phyloP scores from a whole-genome alignment of 805 yeast genomes.

The Spathaspora arborariae region DNA sequence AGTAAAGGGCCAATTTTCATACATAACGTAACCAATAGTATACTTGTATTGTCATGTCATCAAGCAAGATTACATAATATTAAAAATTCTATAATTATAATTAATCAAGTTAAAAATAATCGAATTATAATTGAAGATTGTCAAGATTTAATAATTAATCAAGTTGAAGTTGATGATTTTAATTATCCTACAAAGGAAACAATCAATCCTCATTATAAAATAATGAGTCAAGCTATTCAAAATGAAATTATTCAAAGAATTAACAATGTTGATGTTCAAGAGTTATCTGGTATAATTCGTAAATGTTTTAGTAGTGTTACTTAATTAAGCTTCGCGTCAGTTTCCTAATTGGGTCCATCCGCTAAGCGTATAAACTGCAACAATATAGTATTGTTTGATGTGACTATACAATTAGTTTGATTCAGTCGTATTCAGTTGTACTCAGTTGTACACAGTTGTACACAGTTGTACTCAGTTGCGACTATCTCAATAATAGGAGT shows the following conservation, averaged over 20 bases:
- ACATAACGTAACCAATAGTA: conserved; percentile 16
- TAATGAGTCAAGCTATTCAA: not conserved
- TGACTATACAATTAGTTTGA: too few relatives aligned
- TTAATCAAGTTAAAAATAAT: conserved; percentile 17
- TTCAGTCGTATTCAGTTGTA: too few relatives aligned
- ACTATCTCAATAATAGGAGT: too few relatives aligned
- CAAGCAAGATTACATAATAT: conserved; percentile 27
- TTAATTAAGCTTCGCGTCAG: too few relatives aligned
- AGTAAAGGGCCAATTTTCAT: conserved; percentile 30
- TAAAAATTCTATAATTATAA: conserved; percentile 12
- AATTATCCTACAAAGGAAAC: conserved; percentile 17
- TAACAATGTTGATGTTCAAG: not conserved
- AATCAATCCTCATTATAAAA: conserved; percentile 8
- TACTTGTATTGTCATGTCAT: conserved; percentile 22
- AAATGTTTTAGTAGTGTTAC: too few relatives aligned
- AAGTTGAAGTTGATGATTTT: conserved; percentile 27
- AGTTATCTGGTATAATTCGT: not conserved
- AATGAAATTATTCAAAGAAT: not conserved
- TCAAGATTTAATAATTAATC: conserved; percentile 7
- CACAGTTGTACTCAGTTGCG: too few relatives aligned
- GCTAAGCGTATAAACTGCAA: too few relatives aligned
- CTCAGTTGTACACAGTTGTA: too few relatives aligned
- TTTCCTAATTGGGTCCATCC: too few relatives aligned
- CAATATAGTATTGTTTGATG: too few relatives aligned
- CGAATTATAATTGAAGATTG: conserved; percentile 31